A percentile compares a stretch with the other conserved stretches of the same genome.
Evolutionary conservation across 2,329 filamentous ascomycete genomes (phyloP).

Genomic region (Hypomyces perniciosus): DNA sequence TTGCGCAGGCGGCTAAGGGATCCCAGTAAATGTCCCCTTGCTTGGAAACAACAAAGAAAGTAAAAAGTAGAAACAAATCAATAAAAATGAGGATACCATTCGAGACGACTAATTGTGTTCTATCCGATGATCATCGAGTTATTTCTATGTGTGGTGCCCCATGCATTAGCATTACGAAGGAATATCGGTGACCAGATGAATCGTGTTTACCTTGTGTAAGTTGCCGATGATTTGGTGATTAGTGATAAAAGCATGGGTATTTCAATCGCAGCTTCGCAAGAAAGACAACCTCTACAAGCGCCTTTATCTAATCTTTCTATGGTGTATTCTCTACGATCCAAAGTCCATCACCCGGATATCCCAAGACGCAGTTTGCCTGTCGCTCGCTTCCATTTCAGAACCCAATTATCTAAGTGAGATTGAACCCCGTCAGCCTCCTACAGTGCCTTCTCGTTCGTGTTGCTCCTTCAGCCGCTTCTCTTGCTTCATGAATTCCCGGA

Average conservation of each 20-base stretch:
- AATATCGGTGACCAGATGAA: not conserved
- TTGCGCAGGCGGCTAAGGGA: slow-evolving; percentile 46
- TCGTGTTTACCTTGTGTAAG: no score
- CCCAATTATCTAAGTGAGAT: not conserved
- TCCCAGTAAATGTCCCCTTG: not conserved
- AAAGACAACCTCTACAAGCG: no score
- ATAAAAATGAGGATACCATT: slow-evolving; percentile 7
- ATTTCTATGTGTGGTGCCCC: not conserved
- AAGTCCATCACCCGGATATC: no score
- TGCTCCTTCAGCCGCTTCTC: slow-evolving; percentile 84
- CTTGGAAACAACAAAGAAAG: not conserved
- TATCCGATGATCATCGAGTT: not conserved
- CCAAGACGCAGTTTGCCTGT: no score
- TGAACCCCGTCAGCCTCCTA: not conserved
- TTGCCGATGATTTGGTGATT: no score
- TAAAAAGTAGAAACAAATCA: slow-evolving; percentile 5
- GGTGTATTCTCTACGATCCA: no score
- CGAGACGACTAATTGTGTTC: not conserved
- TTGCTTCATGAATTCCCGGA: slow-evolving; percentile 93
- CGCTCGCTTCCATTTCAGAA: not conserved
- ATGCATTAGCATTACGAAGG: not conserved
- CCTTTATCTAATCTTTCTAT: no score
- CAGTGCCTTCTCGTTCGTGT: slow-evolving; percentile 50
- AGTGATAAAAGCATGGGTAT: no score
- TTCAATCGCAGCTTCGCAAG: no score